Conservation (phyloP, 2,329 filamentous ascomycete genomes). For the Sphaerulina populicola region DNA sequence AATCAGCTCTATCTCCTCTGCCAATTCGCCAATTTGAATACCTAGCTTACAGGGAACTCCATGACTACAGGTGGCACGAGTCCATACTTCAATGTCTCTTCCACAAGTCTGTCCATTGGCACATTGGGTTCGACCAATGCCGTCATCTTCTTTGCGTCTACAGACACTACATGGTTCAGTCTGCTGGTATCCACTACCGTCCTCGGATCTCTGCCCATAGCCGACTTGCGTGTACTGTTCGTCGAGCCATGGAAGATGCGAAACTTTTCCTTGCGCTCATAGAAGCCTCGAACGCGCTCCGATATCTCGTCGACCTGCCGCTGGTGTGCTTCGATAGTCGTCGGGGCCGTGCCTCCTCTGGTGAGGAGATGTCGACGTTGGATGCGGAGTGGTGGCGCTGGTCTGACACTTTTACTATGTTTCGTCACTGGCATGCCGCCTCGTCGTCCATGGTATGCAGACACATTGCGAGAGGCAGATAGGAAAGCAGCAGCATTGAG, state of each 20-base stretch:
- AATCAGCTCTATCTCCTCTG: background rate
- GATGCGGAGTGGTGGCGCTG: background rate
- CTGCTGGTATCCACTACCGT: conserved; percentile 57
- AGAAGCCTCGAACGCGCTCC: conserved; percentile 42
- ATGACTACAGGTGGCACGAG: conserved; percentile 59
- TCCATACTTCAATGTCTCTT: conserved; percentile 48
- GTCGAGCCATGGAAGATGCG: conserved; percentile 71
- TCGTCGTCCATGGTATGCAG: background rate
- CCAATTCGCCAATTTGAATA: background rate
- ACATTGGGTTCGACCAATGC: conserved; percentile 64
- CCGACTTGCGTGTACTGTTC: conserved; percentile 59
- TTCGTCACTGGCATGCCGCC: background rate
- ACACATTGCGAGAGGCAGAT: conserved; percentile 6
- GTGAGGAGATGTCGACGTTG: conserved; percentile 10
- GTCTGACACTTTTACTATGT: background rate
- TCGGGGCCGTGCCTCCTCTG: conserved; percentile 18
- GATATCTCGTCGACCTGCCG: conserved; percentile 40
- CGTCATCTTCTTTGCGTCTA: conserved; percentile 48
- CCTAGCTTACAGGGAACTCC: conserved; percentile 52
- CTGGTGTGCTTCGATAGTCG: conserved; percentile 18
- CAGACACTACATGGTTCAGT: conserved; percentile 53
- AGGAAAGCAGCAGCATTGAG: conserved; percentile 5
- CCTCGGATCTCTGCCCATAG: conserved; percentile 26
- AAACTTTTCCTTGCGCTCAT: conserved; percentile 51
- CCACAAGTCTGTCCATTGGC: conserved; percentile 56